Conservation (phyloP, 768 basidiomycete species). For the Tephrocybe rancida region DNA sequence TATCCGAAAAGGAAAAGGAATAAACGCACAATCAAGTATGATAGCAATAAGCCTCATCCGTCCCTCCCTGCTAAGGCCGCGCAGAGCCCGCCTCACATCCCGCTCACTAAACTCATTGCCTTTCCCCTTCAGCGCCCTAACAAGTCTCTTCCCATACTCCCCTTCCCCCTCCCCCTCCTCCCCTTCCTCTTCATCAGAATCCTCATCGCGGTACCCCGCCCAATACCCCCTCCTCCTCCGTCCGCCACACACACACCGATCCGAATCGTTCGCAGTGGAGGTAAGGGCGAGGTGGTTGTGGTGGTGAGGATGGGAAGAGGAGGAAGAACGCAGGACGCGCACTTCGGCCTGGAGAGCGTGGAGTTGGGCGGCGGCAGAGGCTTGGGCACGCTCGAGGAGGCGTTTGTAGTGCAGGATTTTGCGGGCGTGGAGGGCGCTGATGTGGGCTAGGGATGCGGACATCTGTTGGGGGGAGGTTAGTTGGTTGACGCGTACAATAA, state of each 20-base stretch:
- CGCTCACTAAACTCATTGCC: conserved; percentile 63
- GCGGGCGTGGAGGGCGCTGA: too few species aligned
- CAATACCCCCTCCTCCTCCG: conserved; percentile 66
- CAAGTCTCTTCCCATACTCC: conserved; percentile 31
- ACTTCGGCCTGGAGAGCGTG: too few species aligned
- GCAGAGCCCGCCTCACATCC: conserved; percentile 65
- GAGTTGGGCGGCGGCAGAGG: too few species aligned
- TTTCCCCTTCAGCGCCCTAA: conserved; percentile 50
- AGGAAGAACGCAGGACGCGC: too few species aligned
- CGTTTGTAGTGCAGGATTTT: too few species aligned
- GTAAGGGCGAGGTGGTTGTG: too few species aligned
- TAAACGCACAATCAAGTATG: conserved; percentile 51
- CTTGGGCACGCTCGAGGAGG: too few species aligned
- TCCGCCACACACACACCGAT: conserved; percentile 54
- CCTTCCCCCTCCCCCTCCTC: conserved; percentile 32
- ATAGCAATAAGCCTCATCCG: conserved; percentile 49
- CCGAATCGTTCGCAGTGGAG: too few species aligned
- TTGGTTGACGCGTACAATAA: too few species aligned
- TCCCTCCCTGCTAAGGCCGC: conserved; percentile 64
- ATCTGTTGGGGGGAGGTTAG: too few species aligned
- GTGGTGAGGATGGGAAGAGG: too few species aligned
- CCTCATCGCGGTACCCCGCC: conserved; percentile 64
- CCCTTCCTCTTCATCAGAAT: conserved; percentile 35
- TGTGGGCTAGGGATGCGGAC: too few species aligned
- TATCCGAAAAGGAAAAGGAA: not conserved